Conservation (phyloP, 176 grass and related monocot species). For the Coix lacrymajobi region DNA sequence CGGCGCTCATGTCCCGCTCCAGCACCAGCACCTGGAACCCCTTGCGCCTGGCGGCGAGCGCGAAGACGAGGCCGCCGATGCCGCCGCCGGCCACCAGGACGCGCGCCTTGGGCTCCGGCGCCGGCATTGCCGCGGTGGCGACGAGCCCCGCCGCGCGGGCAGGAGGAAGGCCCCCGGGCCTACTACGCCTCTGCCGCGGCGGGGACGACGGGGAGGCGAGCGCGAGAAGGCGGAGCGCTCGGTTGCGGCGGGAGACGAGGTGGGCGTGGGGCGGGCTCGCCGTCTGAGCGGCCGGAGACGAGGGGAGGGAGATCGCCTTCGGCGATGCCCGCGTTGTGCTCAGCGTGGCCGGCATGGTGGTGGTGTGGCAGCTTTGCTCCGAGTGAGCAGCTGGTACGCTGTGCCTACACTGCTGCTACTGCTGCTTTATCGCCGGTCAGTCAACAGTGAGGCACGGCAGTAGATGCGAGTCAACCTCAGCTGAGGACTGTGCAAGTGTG, state of each 20-base stretch:
- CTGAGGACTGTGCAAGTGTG: background rate
- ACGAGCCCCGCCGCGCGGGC: background rate
- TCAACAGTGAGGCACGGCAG: background rate
- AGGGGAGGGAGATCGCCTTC: background rate
- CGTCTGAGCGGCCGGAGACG: background rate
- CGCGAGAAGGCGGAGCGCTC: background rate
- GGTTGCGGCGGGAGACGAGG: background rate
- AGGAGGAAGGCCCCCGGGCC: background rate
- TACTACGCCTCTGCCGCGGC: background rate
- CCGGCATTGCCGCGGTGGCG: constrained; percentile 8
- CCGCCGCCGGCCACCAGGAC: constrained; percentile 80
- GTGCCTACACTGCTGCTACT: background rate
- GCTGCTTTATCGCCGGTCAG: background rate
- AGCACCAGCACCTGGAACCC: constrained; percentile 87
- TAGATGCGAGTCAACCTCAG: background rate
- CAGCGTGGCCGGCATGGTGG: constrained; percentile 11
- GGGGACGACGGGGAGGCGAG: background rate
- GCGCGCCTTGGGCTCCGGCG: constrained; percentile 19
- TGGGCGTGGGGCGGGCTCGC: background rate
- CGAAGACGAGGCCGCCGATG: constrained; percentile 71
- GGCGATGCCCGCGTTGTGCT: background rate
- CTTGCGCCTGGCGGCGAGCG: constrained; percentile 66
- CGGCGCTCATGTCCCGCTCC: constrained; percentile 73
- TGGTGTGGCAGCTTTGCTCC: background rate
- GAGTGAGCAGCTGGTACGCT: background rate